Conservation (phyloP, 1,139 yeast genomes). For the Debaryomyces subglobosus region DNA sequence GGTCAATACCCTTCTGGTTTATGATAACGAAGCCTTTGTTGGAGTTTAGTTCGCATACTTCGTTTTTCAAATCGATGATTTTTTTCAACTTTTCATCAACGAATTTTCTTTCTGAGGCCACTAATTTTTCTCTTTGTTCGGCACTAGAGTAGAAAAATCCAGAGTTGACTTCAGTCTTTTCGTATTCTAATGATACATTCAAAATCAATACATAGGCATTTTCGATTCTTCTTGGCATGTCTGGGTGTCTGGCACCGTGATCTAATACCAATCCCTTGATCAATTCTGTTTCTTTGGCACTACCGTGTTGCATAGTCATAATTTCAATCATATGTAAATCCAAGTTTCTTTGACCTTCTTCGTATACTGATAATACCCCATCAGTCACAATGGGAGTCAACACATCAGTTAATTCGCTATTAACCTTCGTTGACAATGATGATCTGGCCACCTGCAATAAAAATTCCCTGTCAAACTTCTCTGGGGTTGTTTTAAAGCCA, state of each 20-base stretch:
- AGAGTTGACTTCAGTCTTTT: constrained; percentile 96
- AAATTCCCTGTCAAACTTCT: constrained; percentile 75
- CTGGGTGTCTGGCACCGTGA: constrained; percentile 99
- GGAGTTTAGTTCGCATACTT: constrained; percentile 79
- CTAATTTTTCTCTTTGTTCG: constrained; percentile 94
- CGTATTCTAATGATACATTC: constrained; percentile 94
- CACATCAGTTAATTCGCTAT: constrained; percentile 71
- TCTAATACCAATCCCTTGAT: constrained; percentile 91
- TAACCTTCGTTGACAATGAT: constrained; percentile 85
- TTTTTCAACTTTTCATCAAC: constrained; percentile 93
- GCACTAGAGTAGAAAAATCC: constrained; percentile 95
- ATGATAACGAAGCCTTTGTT: constrained; percentile 87
- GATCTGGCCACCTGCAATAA: constrained; percentile 90
- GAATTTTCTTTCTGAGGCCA: constrained; percentile 89
- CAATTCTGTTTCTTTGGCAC: constrained; percentile 80
- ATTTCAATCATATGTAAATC: constrained; percentile 98
- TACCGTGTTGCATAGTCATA: constrained; percentile 96
- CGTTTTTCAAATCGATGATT: constrained; percentile 89
- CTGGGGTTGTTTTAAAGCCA: constrained; percentile 52
- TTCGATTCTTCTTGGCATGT: constrained; percentile 88
- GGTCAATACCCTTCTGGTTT: constrained; percentile 98
- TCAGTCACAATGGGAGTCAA: constrained; percentile 95
- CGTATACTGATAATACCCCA: constrained; percentile 81
- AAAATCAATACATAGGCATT: constrained; percentile 86
- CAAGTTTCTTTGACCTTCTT: constrained; percentile 52